Percentiles rank a stretch among this genome's conserved stretches.
These are phyloP conservation scores for Dothideomycetes sp. DNA, from an alignment of 2,329 filamentous ascomycete species.

Conservation along the genomic window DNA sequence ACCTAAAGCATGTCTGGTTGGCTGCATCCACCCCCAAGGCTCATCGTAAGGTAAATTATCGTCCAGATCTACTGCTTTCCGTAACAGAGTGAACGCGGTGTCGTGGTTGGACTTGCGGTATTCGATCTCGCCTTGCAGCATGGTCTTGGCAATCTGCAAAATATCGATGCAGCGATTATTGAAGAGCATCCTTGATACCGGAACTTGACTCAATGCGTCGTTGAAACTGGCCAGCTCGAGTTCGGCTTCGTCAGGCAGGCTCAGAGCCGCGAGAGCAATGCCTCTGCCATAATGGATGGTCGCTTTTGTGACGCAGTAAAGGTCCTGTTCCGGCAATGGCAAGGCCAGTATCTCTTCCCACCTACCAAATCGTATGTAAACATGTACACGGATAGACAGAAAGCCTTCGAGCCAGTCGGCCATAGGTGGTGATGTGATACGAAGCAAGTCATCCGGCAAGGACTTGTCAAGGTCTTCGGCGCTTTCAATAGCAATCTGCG, in stretches of 20 bases:
- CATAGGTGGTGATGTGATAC: slow-evolving; percentile 52
- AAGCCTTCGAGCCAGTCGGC: slow-evolving; percentile 71
- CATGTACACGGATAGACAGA: slow-evolving; percentile 57
- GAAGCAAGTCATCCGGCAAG: slow-evolving; percentile 54
- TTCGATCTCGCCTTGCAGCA: slow-evolving; percentile 65
- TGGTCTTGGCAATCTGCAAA: slow-evolving; percentile 48
- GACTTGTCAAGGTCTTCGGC: slow-evolving; percentile 50
- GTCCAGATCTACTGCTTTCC: slow-evolving; percentile 48
- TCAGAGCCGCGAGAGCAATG: slow-evolving; percentile 54
- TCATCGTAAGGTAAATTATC: slow-evolving; percentile 60
- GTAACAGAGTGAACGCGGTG: slow-evolving; percentile 49
- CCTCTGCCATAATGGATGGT: slow-evolving; percentile 60
- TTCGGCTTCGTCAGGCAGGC: slow-evolving; percentile 45
- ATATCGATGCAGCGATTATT: slow-evolving; percentile 59
- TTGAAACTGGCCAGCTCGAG: slow-evolving; percentile 39
- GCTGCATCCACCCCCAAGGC: slow-evolving; percentile 73
- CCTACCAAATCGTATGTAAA: slow-evolving; percentile 61
- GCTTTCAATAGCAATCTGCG: slow-evolving; percentile 52
- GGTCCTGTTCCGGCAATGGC: slow-evolving; percentile 44
- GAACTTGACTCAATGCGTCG: slow-evolving; percentile 44
- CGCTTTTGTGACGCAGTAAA: slow-evolving; percentile 63
- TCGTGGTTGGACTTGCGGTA: slow-evolving; percentile 55
- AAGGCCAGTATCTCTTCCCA: slow-evolving; percentile 59
- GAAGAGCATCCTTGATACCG: slow-evolving; percentile 54
- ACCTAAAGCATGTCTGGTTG: slow-evolving; percentile 58